Base-by-base conservation (phyloP, 495 filamentous ascomycete genomes). In the Aspergillus diversus region DNA sequence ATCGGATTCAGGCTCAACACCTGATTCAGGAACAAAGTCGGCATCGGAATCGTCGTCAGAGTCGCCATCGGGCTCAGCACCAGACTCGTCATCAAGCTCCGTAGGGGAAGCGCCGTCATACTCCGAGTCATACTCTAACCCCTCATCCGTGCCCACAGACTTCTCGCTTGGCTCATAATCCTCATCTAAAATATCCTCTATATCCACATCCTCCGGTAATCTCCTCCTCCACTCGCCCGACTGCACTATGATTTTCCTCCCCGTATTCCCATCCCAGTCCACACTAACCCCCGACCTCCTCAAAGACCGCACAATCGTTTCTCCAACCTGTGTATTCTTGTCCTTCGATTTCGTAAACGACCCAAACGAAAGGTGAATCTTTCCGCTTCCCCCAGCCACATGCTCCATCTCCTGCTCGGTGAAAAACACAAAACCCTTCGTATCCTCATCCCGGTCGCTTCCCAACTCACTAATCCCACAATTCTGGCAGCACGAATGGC, bases 311-410 rank as follows among this genome's bases (percentile, higher is more conserved):
- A 55, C 52, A 37, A 55, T 37, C 1, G 16, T 32, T 11, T 55
- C 33, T 13, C 52, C 52, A 13, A 55, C 32, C 13, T 4, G 13
- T 13, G 8, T 7, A 55, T 55, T 37, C 32, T n/a, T 55, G 2
- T 2, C 16, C 7, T 55, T 13, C 32, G 52, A 55, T 27, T n/a
- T 55, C 13, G 52, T 55, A n/a, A 55, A 55, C 31, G 52, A 55
- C 31, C 52, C 52, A 55, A 35, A 55, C 13, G 11, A 12, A 13
- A 55, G 17, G 37, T 27, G 15, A 31, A 55, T 7, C 6, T 7
- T 33, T 13, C 33, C 52, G 7, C 52, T 13, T 1, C n/a, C 12
- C 32, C n/a, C n/a, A 15, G 17, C 52, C 12, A n/a, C 52, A 7
- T 11, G n/a, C 31, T 37, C 33, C 13, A 16, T 55, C n/a, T 37